phyloP scores from a whole-genome alignment of 768 basidiomycete genomes.

The Cystofilobasidium bisporidii region DNA sequence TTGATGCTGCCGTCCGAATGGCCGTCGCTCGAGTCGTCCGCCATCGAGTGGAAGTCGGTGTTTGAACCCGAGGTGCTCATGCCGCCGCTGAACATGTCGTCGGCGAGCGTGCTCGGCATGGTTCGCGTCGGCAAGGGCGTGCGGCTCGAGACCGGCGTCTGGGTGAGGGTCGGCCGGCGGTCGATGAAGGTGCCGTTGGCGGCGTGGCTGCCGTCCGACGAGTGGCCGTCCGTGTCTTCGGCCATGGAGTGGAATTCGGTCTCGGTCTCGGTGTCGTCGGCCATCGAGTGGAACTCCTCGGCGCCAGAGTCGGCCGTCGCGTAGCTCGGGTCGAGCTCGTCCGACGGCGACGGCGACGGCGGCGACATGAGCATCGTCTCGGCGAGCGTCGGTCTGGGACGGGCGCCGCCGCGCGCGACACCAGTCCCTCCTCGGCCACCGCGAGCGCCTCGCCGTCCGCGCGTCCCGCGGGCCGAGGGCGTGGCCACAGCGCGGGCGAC shows the following conservation, averaged over 20 bases:
- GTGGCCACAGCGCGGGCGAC: not conserved
- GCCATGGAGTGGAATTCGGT: slow-evolving; percentile 52
- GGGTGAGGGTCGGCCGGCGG: slow-evolving; percentile 38
- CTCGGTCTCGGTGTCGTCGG: slow-evolving; percentile 48
- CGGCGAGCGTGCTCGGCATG: not conserved
- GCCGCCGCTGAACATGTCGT: slow-evolving; percentile 4
- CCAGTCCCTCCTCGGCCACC: slow-evolving; percentile 27
- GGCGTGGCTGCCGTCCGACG: slow-evolving; percentile 48
- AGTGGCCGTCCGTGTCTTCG: slow-evolving; percentile 35
- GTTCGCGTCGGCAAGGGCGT: not conserved
- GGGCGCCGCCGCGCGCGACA: not conserved
- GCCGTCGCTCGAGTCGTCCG: slow-evolving; percentile 38
- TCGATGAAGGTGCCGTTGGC: slow-evolving; percentile 59
- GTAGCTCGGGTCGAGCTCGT: slow-evolving; percentile 8
- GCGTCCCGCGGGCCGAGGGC: not conserved
- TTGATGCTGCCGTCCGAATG: slow-evolving; percentile 24
- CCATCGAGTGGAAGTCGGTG: slow-evolving; percentile 38
- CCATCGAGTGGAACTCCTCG: slow-evolving; percentile 42
- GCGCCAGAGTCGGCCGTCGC: slow-evolving; percentile 37
- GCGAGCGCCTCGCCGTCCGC: slow-evolving; percentile 31
- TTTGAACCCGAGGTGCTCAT: slow-evolving; percentile 27
- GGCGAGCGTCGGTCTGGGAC: slow-evolving; percentile 12
- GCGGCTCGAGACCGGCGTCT: not conserved
- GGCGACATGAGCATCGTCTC: slow-evolving; percentile 4
- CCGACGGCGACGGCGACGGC: not conserved